Conservation (phyloP, 2,329 filamentous ascomycete species). For the Podosphaera xanthii region DNA sequence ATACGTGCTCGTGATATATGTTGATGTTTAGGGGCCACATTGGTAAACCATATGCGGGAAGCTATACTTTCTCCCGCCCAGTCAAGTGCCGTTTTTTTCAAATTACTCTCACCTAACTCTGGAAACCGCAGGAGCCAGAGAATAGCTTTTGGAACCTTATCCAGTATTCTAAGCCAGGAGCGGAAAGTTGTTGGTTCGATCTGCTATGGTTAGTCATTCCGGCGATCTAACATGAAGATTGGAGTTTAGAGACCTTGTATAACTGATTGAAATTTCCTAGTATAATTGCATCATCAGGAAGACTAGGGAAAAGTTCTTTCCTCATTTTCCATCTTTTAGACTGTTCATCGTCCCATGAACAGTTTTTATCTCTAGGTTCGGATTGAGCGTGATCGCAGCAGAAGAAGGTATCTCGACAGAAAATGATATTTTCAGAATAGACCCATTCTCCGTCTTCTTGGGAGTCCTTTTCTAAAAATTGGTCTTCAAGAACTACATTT, state of each 20-base stretch:
- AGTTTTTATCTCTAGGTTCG: slow-evolving; percentile 44
- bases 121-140: slow-evolving; percentile 95
- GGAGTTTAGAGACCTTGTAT: slow-evolving; percentile 51
- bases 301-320: slow-evolving; percentile 66
- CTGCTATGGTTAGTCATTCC: slow-evolving; percentile 22
- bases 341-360: slow-evolving; percentile 72
- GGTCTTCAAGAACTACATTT: slow-evolving; percentile 54
- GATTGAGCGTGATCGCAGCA: slow-evolving; percentile 90
- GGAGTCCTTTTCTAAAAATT: slow-evolving; percentile 36
- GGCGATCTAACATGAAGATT: background rate
- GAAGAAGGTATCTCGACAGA: slow-evolving; percentile 86
- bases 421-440: slow-evolving; percentile 92
- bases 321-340: slow-evolving; percentile 73
- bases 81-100: slow-evolving; percentile 52
- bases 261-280: slow-evolving; percentile 96
- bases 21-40: slow-evolving; percentile 83
- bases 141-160: slow-evolving; percentile 63
- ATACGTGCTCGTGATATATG: slow-evolving; percentile 84
- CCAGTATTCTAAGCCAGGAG: slow-evolving; percentile 80
- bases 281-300: slow-evolving; percentile 69
- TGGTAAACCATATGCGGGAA: slow-evolving; percentile 74
- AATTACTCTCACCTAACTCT: slow-evolving; percentile 70
- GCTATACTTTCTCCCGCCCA: slow-evolving; percentile 81
- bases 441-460: slow-evolving; percentile 57
- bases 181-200: slow-evolving; percentile 95